Evolutionary conservation across 129 eudicot genomes (phyloP).

Genomic region (Flaveria ramosissima): DNA sequence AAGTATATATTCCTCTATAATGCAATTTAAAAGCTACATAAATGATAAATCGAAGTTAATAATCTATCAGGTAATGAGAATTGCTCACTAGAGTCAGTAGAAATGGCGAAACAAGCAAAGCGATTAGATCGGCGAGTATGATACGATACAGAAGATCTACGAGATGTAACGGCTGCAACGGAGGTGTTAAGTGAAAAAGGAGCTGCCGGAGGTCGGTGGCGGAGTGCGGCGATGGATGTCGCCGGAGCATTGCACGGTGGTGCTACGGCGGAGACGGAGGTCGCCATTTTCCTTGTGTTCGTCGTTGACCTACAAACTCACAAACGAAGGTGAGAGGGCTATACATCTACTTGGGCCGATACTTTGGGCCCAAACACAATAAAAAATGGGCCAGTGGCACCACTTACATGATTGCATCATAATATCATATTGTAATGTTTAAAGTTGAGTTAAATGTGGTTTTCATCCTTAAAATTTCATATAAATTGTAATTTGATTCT

Average conservation of each 20-base stretch:
- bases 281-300: constrained; percentile 44
- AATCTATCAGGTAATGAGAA: not conserved
- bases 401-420: too few relatives aligned
- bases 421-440: too few relatives aligned
- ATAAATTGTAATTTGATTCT: too few relatives aligned
- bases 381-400: too few relatives aligned
- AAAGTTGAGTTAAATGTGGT: too few relatives aligned
- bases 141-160: constrained; percentile 41
- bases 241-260: constrained; percentile 51
- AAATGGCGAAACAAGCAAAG: constrained; percentile 59
- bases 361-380: not conserved
- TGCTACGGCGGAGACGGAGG: constrained; percentile 46
- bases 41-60: not conserved
- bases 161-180: constrained; percentile 33
- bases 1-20: not conserved
- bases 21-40: not conserved
- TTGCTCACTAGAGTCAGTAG: constrained; percentile 50
- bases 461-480: too few relatives aligned
- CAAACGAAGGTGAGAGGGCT: not conserved
- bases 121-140: constrained; percentile 36
- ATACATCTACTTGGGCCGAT: not conserved
- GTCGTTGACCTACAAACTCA: not conserved
- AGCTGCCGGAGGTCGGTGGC: constrained; percentile 45
- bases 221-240: constrained; percentile 40
- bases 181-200: constrained; percentile 45